phyloP scores from a whole-genome alignment of 1,284 basidiomycete species.

The Irpex lacteus region DNA sequence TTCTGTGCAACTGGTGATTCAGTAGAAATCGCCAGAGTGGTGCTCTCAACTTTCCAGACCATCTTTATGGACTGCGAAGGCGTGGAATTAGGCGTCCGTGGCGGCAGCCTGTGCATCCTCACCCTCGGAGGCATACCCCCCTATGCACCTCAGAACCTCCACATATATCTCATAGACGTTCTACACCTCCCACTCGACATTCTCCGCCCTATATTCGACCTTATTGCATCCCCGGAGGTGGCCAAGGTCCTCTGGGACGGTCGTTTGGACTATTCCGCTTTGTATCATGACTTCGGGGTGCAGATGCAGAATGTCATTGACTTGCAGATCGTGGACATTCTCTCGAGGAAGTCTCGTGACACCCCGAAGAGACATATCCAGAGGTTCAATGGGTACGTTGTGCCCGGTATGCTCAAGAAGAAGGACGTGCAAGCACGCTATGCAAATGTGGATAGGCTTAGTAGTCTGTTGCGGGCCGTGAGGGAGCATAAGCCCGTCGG shows the following conservation, averaged over 20 bases:
- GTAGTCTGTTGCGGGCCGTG: background rate
- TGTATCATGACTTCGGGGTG: conserved; percentile 15
- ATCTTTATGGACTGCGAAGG: conserved; percentile 1
- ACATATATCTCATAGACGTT: conserved; percentile 5
- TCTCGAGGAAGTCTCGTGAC: background rate
- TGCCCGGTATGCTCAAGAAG: background rate
- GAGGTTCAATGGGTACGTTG: background rate
- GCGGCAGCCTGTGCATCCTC: conserved; percentile 2
- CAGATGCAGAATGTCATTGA: conserved; percentile 18
- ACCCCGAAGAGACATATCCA: background rate
- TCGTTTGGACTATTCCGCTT: conserved; percentile 6
- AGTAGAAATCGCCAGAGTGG: background rate
- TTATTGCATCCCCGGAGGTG: background rate
- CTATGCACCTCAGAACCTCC: background rate
- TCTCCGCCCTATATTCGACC: background rate
- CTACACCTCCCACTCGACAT: background rate
- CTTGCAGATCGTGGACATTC: conserved; percentile 20
- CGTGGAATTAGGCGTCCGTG: background rate
- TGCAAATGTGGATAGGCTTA: background rate
- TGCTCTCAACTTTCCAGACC: background rate
- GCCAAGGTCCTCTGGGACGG: conserved; percentile 7
- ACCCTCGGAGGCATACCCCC: background rate
- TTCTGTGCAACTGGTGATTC: background rate
- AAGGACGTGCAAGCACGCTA: background rate
- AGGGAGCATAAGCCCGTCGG: background rate